Percentiles rank a stretch among this genome's conserved stretches.
Conservation (phyloP, 148 eudicot genomes). For the Pouteria glomerata region DNA sequence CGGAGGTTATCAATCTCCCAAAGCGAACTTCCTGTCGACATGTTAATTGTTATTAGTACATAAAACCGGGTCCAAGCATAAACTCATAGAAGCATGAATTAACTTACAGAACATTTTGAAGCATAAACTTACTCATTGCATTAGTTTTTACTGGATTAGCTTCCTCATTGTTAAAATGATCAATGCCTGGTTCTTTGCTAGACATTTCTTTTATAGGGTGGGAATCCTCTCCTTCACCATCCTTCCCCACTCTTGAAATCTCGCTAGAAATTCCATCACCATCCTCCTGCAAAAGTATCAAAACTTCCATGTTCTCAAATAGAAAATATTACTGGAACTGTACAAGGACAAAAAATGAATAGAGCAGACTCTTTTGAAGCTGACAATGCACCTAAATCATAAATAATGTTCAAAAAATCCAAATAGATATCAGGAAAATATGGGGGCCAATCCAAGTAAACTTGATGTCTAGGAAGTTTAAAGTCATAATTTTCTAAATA, state of each 20-base stretch:
- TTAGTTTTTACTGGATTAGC: conserved; percentile 51
- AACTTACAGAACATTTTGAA: neutral
- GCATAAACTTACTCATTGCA: conserved; percentile 66
- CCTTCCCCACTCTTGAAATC: conserved; percentile 19
- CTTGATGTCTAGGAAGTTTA: neutral
- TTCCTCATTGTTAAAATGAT: conserved; percentile 73
- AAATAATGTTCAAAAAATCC: neutral
- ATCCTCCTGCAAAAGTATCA: conserved; percentile 40
- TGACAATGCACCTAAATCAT: neutral
- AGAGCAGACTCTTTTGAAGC: neutral
- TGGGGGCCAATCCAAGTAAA: neutral
- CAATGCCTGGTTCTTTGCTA: conserved; percentile 49
- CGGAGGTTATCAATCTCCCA: conserved; percentile 92
- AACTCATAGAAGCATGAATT: neutral
- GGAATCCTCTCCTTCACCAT: conserved; percentile 19
- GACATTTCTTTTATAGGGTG: conserved; percentile 18
- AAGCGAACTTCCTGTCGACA: conserved; percentile 80
- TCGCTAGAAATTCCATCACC: conserved; percentile 26
- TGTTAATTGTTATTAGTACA: neutral
- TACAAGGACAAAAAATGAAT: neutral
- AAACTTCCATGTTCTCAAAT: neutral
- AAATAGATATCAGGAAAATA: neutral
- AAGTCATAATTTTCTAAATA: neutral
- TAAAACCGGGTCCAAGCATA: neutral
- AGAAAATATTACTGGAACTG: neutral